phyloP scores from a whole-genome alignment of 1,284 basidiomycete species.

The Fomitopsis pinicola region DNA sequence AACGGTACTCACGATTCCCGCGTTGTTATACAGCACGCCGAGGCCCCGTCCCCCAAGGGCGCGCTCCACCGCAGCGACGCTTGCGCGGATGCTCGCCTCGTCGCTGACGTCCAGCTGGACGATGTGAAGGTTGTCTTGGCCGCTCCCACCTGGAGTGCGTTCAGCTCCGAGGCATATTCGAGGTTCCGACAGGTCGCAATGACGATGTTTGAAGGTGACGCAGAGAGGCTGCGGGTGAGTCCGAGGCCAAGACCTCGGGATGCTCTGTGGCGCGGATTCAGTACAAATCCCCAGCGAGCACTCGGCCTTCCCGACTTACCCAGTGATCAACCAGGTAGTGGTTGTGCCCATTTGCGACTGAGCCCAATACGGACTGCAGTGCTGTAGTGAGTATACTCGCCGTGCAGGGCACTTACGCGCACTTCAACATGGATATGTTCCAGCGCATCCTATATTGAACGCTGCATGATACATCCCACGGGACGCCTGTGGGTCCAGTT shows the following conservation, averaged over 20 bases:
- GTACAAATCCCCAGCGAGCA: no score
- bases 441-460: no score
- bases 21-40: background rate
- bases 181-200: slow-evolving; percentile 36
- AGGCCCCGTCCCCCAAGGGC: no score
- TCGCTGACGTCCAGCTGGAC: slow-evolving; percentile 30
- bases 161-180: slow-evolving; percentile 24
- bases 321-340: no score
- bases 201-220: slow-evolving; percentile 28
- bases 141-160: slow-evolving; percentile 16
- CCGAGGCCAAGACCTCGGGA: slow-evolving; percentile 39
- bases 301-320: no score
- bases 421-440: no score
- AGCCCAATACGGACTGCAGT: background rate
- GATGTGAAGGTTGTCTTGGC: slow-evolving; percentile 29
- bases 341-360: no score
- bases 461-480: no score
- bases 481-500: no score
- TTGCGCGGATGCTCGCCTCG: slow-evolving; percentile 24
- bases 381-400: slow-evolving; percentile 25
- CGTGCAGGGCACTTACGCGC: background rate
- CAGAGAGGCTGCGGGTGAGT: slow-evolving; percentile 30
- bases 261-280: slow-evolving; percentile 17
- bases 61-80: slow-evolving; percentile 18
- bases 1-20: slow-evolving; percentile 25